A percentile compares a stretch with the other conserved stretches of the same genome.
These are phyloP conservation scores for Danielia reshetovae DNA, from an alignment of 805 yeast species.

Conservation along the genomic window DNA sequence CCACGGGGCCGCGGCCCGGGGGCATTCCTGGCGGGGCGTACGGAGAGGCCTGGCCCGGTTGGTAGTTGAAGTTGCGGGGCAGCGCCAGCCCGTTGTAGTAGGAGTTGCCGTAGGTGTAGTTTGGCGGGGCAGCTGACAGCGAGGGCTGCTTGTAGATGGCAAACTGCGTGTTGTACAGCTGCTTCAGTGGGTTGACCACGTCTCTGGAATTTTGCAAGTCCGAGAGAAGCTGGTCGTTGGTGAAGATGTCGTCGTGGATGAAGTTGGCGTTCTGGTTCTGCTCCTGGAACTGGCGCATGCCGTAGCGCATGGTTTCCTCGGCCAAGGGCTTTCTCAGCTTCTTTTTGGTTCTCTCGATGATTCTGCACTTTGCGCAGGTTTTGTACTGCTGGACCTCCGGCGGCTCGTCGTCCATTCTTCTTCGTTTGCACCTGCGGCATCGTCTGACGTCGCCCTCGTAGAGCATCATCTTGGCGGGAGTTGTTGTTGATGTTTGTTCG, in stretches of 20 bases:
- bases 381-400: slow-evolving; percentile 54
- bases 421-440: slow-evolving; percentile 56
- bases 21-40: background rate
- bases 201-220: slow-evolving; percentile 12
- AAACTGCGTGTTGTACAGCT: slow-evolving; percentile 13
- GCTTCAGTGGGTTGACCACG: slow-evolving; percentile 11
- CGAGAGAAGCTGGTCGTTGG: slow-evolving; percentile 19
- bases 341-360: slow-evolving; percentile 46
- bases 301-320: slow-evolving; percentile 44
- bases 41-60: slow-evolving; percentile 3
- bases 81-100: slow-evolving; percentile 3
- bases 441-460: slow-evolving; percentile 27
- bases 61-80: slow-evolving; percentile 4
- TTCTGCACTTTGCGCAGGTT: slow-evolving; percentile 56
- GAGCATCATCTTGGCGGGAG: slow-evolving; percentile 17
- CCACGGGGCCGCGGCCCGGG: slow-evolving; percentile 1
- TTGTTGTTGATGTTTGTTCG: background rate
- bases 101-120: slow-evolving; percentile 8
- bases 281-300: slow-evolving; percentile 42
- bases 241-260: slow-evolving; percentile 28
- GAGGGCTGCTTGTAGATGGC: slow-evolving; percentile 11
- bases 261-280: slow-evolving; percentile 31
- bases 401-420: slow-evolving; percentile 53
- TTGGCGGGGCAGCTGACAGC: slow-evolving; percentile 2
- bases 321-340: slow-evolving; percentile 43